Conservation (phyloP, 192 early-diverging fungal species). For the Chytriomyces sp. region DNA sequence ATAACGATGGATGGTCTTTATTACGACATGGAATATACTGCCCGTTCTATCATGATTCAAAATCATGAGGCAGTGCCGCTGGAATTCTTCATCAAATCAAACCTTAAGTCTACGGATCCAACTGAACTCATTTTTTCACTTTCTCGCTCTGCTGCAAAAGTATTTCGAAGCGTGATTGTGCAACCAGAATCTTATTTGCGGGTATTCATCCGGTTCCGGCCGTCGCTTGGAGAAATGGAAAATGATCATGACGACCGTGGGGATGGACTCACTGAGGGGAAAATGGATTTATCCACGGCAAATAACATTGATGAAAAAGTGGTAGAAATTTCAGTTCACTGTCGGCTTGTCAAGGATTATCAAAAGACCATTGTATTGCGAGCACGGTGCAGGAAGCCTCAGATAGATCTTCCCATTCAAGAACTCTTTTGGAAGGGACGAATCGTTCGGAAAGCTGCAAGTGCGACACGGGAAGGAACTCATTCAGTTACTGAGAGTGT, state of each 20-base stretch:
- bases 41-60: conserved; percentile 73
- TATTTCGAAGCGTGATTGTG: conserved; percentile 73
- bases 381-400: conserved; percentile 66
- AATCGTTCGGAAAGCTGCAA: conserved; percentile 32
- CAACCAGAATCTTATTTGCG: conserved; percentile 68
- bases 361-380: conserved; percentile 70
- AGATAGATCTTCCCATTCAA: conserved; percentile 46
- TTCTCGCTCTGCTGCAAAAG: conserved; percentile 70
- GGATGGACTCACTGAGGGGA: conserved; percentile 34
- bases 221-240: conserved; percentile 33
- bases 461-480: conserved; percentile 6
- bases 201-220: conserved; percentile 72
- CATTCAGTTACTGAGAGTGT: conserved; percentile 1
- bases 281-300: conserved; percentile 50
- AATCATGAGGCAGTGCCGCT: conserved; percentile 76
- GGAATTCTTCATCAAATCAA: conserved; percentile 77
- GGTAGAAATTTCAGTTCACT: conserved; percentile 78
- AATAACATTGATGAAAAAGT: conserved; percentile 67
- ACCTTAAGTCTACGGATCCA: conserved; percentile 62
- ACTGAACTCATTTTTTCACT: conserved; percentile 79
- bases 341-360: conserved; percentile 80
- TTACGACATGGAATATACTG: conserved; percentile 74
- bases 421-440: conserved; percentile 45
- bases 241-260: conserved; percentile 1
- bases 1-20: conserved; percentile 75